Percentiles rank a stretch among this genome's conserved stretches.
These are phyloP conservation scores for Marsdenia floribunda DNA, from an alignment of 257 asterid genomes.

Conservation along the genomic window DNA sequence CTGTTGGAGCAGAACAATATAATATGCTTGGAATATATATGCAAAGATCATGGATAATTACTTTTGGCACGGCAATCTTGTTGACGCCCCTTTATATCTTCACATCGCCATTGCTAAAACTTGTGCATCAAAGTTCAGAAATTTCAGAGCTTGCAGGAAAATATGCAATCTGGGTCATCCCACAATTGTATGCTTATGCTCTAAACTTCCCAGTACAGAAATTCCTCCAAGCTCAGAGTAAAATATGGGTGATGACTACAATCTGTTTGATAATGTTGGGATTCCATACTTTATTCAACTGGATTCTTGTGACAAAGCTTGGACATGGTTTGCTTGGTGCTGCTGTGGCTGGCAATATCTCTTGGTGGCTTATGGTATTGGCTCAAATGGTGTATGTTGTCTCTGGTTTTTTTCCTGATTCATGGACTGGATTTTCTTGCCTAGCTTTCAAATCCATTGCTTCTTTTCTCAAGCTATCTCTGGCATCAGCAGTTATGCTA, in stretches of 20 bases:
- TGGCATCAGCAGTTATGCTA: slow-evolving; percentile 87
- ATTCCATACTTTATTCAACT: slow-evolving; percentile 57
- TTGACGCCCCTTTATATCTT: slow-evolving; percentile 63
- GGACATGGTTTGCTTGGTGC: slow-evolving; percentile 66
- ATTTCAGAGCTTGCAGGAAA: slow-evolving; percentile 61
- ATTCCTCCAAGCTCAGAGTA: slow-evolving; percentile 85
- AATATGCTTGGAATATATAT: slow-evolving; percentile 69
- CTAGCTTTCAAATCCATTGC: slow-evolving; percentile 53
- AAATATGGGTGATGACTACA: slow-evolving; percentile 72
- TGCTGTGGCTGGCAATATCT: slow-evolving; percentile 68
- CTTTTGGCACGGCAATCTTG: slow-evolving; percentile 39
- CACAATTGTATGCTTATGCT: slow-evolving; percentile 75
- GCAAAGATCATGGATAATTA: slow-evolving; percentile 73
- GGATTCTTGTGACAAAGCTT: slow-evolving; percentile 54
- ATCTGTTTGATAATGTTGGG: slow-evolving; percentile 44
- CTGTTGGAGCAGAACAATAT: slow-evolving; percentile 66
- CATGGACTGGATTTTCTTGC: slow-evolving; percentile 78
- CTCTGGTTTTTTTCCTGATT: slow-evolving; percentile 58
- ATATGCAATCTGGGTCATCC: slow-evolving; percentile 60
- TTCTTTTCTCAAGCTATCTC: slow-evolving; percentile 63
- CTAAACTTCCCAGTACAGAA: slow-evolving; percentile 72
- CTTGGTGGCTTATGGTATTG: slow-evolving; percentile 78
- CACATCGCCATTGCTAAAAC: slow-evolving; percentile 44
- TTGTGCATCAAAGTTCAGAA: slow-evolving; percentile 35
- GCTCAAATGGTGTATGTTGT: slow-evolving; percentile 70